phyloP scores from a whole-genome alignment of 768 basidiomycete species.

The Tricholoma saponaceum region DNA sequence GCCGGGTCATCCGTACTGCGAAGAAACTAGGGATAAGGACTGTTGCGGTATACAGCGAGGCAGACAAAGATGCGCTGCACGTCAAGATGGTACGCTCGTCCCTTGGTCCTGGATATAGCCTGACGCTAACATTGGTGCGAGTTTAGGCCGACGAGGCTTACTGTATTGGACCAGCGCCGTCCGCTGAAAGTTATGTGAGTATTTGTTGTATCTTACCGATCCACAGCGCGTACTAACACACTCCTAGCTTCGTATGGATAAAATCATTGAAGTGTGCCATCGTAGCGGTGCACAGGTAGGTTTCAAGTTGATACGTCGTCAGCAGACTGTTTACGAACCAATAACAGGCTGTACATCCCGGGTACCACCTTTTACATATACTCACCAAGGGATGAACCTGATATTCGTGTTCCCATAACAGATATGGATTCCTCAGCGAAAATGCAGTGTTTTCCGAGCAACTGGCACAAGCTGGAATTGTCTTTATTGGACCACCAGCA shows the following conservation, averaged over 20 bases:
- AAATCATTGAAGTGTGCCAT: slow-evolving; percentile 80
- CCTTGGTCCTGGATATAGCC: background rate
- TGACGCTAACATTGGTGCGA: background rate
- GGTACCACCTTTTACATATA: slow-evolving; percentile 38
- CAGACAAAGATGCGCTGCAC: slow-evolving; percentile 77
- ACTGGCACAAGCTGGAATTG: slow-evolving; percentile 74
- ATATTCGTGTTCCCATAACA: slow-evolving; percentile 16
- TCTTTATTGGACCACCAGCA: slow-evolving; percentile 89
- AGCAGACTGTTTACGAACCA: slow-evolving; percentile 1
- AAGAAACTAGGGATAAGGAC: slow-evolving; percentile 85
- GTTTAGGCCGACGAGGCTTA: slow-evolving; percentile 82
- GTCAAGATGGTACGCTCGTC: slow-evolving; percentile 59
- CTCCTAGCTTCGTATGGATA: slow-evolving; percentile 75
- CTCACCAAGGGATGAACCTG: background rate
- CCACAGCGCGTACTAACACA: background rate
- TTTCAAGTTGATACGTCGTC: slow-evolving; percentile 2
- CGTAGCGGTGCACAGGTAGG: slow-evolving; percentile 80
- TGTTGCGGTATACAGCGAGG: slow-evolving; percentile 90
- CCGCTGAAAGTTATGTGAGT: slow-evolving; percentile 84
- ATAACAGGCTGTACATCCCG: slow-evolving; percentile 84
- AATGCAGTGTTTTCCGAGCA: slow-evolving; percentile 77
- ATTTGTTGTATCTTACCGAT: background rate
- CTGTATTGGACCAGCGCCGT: slow-evolving; percentile 89
- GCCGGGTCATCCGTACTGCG: slow-evolving; percentile 89
- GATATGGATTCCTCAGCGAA: slow-evolving; percentile 91